Evolutionary conservation across 495 filamentous ascomycete species (phyloP).

Genomic region (Cercophora sp.): DNA sequence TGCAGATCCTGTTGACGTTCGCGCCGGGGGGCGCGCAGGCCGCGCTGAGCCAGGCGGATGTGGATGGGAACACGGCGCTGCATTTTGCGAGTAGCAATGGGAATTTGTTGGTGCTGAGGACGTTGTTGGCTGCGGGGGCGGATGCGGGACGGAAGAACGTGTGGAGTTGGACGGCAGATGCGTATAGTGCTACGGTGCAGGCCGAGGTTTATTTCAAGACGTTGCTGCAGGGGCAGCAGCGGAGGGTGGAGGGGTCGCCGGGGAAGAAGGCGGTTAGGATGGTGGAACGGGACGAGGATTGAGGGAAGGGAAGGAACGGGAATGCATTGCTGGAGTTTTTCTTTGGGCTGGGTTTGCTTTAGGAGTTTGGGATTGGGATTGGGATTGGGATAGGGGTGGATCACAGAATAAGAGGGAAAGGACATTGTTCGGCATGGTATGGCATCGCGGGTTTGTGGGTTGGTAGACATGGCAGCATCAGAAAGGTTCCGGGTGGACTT

Average conservation of each 20-base stretch:
- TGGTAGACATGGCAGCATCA: too few relatives aligned
- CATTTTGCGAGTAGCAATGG: slow-evolving; percentile 66
- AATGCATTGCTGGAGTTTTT: too few relatives aligned
- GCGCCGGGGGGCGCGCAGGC: slow-evolving; percentile 42
- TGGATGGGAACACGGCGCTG: slow-evolving; percentile 70
- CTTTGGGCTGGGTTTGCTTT: too few relatives aligned
- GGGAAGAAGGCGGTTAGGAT: slow-evolving; percentile 30
- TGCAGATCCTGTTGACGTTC: slow-evolving; percentile 57
- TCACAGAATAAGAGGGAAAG: too few relatives aligned
- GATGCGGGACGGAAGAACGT: slow-evolving; percentile 60
- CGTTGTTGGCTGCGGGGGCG: slow-evolving; percentile 63
- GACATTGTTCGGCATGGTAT: too few relatives aligned
- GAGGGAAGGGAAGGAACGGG: slow-evolving; percentile 28
- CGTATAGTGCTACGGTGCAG: slow-evolving; percentile 68
- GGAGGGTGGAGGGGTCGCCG: slow-evolving; percentile 55
- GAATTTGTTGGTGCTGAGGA: slow-evolving; percentile 66
- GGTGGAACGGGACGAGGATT: slow-evolving; percentile 31
- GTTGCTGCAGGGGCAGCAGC: too few relatives aligned
- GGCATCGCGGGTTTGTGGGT: too few relatives aligned
- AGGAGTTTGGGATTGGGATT: too few relatives aligned
- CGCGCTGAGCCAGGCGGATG: slow-evolving; percentile 51
- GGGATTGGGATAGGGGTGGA: too few relatives aligned
- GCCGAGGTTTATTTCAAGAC: slow-evolving; percentile 72
- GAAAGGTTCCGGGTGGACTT: too few relatives aligned
- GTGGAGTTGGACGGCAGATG: slow-evolving; percentile 67